Evolutionary conservation across 805 yeast species (phyloP).

Genomic region (Ogataea paradorogensis): DNA sequence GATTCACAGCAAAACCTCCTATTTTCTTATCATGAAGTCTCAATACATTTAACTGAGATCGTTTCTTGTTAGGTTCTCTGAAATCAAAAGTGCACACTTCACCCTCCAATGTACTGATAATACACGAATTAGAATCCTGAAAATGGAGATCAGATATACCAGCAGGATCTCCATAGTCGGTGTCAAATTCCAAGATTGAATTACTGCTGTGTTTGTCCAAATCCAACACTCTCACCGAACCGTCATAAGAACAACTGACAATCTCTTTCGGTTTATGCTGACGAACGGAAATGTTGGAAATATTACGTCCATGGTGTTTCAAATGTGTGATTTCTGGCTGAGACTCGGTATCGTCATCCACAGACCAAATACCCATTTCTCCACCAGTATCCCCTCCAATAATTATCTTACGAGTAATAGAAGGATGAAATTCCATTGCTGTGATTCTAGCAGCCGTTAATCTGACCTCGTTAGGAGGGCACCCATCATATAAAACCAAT

Average conservation of each 20-base stretch:
- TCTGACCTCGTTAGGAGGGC: conserved; percentile 68
- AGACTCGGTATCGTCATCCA: conserved; percentile 40
- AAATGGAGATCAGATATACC: conserved; percentile 78
- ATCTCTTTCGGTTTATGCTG: conserved; percentile 52
- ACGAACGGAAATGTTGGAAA: conserved; percentile 52
- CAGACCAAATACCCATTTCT: conserved; percentile 84
- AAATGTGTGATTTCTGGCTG: conserved; percentile 59
- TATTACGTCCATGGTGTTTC: conserved; percentile 72
- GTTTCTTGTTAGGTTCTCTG: conserved; percentile 34
- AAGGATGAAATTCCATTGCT: conserved; percentile 74
- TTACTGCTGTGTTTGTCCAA: conserved; percentile 55
- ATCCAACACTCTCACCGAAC: conserved; percentile 74
- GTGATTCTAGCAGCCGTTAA: conserved; percentile 72
- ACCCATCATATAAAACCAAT: conserved; percentile 50
- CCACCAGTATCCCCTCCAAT: conserved; percentile 92
- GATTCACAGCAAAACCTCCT: conserved; percentile 84
- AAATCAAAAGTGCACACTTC: conserved; percentile 73
- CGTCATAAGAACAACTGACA: conserved; percentile 80
- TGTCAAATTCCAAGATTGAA: conserved; percentile 58
- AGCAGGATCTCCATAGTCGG: conserved; percentile 48
- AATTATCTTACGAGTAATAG: conserved; percentile 55
- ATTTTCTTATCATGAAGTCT: conserved; percentile 87
- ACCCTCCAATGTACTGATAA: conserved; percentile 77
- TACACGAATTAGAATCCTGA: conserved; percentile 55
- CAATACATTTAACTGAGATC: conserved; percentile 36